Conservation (phyloP, 805 yeast species). For the Saturnispora hagleri region DNA sequence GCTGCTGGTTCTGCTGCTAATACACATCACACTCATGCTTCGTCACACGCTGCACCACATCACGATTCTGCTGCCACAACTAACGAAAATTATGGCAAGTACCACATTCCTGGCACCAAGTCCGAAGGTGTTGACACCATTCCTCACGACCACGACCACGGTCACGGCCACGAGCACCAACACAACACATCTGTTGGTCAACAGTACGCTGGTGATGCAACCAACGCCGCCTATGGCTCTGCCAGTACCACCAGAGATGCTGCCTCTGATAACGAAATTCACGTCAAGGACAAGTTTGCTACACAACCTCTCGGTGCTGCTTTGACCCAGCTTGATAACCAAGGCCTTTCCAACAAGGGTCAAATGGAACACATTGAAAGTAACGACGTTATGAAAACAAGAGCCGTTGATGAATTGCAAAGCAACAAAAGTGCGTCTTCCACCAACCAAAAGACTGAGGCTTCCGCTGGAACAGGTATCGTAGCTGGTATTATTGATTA, state of each 20-base stretch:
- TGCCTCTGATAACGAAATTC: neutral
- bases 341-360: neutral
- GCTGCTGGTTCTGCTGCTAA: neutral
- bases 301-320: slow-evolving; percentile 4
- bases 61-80: neutral
- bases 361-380: slow-evolving; percentile 1
- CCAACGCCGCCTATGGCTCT: neutral
- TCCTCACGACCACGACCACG: neutral
- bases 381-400: neutral
- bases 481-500: slow-evolving; percentile 8
- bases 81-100: neutral
- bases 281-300: neutral
- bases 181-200: neutral
- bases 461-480: neutral
- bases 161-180: neutral
- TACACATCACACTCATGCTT: neutral
- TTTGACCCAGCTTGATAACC: neutral
- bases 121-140: neutral
- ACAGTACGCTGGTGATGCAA: neutral
- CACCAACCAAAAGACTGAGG: neutral
- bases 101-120: slow-evolving; percentile 6
- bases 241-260: neutral
- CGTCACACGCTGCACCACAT: neutral
- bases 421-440: neutral
- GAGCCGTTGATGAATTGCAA: neutral